These are phyloP conservation scores for Bacterosira constricta DNA, from an alignment of 108 stramenopile genomes.

Conservation along the genomic window DNA sequence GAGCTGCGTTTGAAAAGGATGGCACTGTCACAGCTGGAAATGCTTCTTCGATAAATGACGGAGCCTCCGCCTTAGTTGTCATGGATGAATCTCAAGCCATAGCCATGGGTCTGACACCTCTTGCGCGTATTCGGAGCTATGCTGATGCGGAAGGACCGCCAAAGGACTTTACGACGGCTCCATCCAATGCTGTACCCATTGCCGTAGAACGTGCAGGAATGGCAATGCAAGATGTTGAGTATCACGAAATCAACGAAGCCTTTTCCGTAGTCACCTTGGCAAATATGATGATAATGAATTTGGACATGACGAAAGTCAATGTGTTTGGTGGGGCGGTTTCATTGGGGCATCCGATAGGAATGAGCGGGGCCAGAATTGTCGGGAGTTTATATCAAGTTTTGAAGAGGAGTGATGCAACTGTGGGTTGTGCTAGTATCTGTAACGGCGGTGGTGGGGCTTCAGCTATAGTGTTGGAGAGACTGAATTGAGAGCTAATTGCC, in stretches of 20 bases:
- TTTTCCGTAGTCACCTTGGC: conserved; percentile 95
- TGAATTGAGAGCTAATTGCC: conserved; percentile 56
- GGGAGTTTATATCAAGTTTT: conserved; percentile 87
- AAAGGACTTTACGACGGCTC: conserved; percentile 93
- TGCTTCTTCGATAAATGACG: conserved; percentile 95
- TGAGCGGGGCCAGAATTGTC: conserved; percentile 93
- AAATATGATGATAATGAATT: conserved; percentile 83
- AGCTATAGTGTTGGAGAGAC: conserved; percentile 93
- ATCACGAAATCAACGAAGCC: conserved; percentile 98
- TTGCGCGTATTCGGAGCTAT: conserved; percentile 86
- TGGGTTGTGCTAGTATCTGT: conserved; percentile 96
- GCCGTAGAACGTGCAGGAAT: conserved; percentile 85
- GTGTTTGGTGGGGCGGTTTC: conserved; percentile 95
- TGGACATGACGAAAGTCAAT: conserved; percentile 86
- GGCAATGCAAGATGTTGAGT: conserved; percentile 80
- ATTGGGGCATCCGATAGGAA: conserved; percentile 96
- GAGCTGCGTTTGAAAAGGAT: conserved; percentile 88
- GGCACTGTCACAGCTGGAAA: conserved; percentile 99
- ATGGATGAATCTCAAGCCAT: conserved; percentile 79
- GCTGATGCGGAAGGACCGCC: conserved; percentile 91
- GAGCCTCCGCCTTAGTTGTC: conserved; percentile 92
- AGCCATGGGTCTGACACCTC: conserved; percentile 67
- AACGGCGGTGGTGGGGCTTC: conserved; percentile 99
- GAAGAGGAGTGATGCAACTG: conserved; percentile 80
- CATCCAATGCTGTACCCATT: conserved; percentile 88